phyloP scores from a whole-genome alignment of 768 basidiomycete species.

The Rhizopogon rudus region DNA sequence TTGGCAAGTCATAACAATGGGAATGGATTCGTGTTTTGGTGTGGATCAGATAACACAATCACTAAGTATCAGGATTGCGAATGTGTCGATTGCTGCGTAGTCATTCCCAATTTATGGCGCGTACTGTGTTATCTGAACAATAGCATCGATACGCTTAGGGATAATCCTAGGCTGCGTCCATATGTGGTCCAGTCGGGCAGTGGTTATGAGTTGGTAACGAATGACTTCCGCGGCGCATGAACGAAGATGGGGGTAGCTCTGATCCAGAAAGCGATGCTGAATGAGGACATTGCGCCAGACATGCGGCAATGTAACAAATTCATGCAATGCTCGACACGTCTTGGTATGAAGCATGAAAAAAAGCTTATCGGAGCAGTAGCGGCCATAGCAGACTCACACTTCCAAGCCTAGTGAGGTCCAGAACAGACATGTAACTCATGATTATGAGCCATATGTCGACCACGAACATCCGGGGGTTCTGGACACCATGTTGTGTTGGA shows the following conservation, averaged over 20 bases:
- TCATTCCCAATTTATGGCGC: too few relatives aligned
- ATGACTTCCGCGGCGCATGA: conserved; percentile 14
- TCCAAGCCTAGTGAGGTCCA: conserved; percentile 19
- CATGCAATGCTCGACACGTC: conserved; percentile 22
- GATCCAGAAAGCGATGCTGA: conserved; percentile 18
- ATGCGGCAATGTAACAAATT: conserved; percentile 18
- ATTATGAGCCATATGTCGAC: conserved; percentile 25
- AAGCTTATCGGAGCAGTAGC: too few relatives aligned
- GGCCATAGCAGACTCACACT: conserved; percentile 15
- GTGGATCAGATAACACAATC: too few relatives aligned
- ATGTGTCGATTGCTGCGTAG: too few relatives aligned
- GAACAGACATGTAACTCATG: conserved; percentile 22
- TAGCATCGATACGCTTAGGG: not conserved
- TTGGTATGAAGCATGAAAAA: conserved; percentile 1
- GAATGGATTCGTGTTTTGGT: too few relatives aligned
- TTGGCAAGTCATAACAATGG: too few relatives aligned
- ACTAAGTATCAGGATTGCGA: too few relatives aligned
- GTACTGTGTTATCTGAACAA: too few relatives aligned
- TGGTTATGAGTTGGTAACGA: conserved; percentile 18
- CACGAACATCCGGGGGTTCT: conserved; percentile 8
- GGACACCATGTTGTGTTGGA: too few relatives aligned
- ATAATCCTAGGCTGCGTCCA: not conserved
- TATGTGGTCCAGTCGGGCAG: conserved; percentile 5
- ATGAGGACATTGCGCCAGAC: conserved; percentile 23
- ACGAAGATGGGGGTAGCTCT: conserved; percentile 21